Evolutionary conservation across 352 stramenopile species (phyloP), one percentile per base, ranked within the genome.

Genomic region (Phytophthora tubulina): DNA sequence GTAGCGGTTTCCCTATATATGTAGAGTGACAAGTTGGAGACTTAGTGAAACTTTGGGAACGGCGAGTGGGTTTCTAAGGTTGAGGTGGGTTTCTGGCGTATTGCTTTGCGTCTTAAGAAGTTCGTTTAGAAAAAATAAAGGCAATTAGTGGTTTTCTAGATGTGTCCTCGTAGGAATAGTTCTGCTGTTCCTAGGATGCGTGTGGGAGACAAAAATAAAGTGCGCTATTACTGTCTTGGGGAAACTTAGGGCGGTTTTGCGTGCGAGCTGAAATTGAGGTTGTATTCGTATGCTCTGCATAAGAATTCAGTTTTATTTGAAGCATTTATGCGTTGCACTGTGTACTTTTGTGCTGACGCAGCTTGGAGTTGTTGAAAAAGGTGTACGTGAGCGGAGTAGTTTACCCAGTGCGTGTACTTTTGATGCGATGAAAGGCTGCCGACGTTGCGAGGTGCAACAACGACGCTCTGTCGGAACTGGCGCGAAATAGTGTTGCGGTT

Each of bases 211-310:
- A 21, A 56, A 45, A 33, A 17, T 31, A 13, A 42, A 57, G 50
- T 57, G 35, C 32, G 50, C 32, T 57, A 15, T 4, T 42, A 14
- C 13, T 42, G 3, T 14, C 32, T 30, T 32, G 33, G 50, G 50
- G 39, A 17, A 45, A 44, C 17, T 42, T 41, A 27, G 32, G 32
- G 33, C n/a, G 33, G 49, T 6, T 15, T 17, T 41, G 49, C 15
- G 49, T 56, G 33, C 30, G 31, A 31, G 14, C 32, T 11, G 49
- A 31, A 10, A 30, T 42, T 56, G 49, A 41, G 49, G 14, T 49
- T 60, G 53, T 60, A 36, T 60, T 60, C 53, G 31, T 60, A 60
- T 60, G 53, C 53, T 33, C 21, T 60, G 53, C 53, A 60, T 60
- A 35, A 49, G 51, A 59, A 59, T 48, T 21, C 21, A 21, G 21